Evolutionary conservation across 2,329 filamentous ascomycete genomes (phyloP).

Genomic region (Alternaria solani): DNA sequence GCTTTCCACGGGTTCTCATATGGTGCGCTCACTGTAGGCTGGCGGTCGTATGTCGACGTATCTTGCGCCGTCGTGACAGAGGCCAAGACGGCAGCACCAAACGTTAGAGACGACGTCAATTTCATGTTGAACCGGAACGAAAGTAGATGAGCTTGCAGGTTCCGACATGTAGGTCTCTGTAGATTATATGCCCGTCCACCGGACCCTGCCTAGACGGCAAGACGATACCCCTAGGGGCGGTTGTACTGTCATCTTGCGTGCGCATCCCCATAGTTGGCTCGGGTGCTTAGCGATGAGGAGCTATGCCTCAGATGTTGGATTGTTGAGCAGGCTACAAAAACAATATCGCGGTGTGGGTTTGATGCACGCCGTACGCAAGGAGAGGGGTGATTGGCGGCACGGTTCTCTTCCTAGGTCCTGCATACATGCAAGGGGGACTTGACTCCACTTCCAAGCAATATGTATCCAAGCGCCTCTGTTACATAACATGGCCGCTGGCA

Average conservation of each 20-base stretch:
- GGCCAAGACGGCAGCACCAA: constrained; percentile 11
- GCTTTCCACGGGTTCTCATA: constrained; percentile 21
- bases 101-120: constrained; percentile 5
- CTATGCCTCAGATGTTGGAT: neutral
- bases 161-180: neutral
- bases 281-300: neutral
- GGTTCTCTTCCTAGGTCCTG: neutral
- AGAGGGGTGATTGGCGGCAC: constrained; percentile 7
- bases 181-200: constrained; percentile 7
- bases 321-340: constrained; percentile 1
- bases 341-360: constrained; percentile 1
- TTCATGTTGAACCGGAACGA: constrained; percentile 1
- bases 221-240: neutral
- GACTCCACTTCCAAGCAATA: neutral
- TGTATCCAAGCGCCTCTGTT: neutral
- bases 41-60: constrained; percentile 3
- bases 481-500: neutral
- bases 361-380: neutral
- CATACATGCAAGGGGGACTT: neutral
- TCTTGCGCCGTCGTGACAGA: constrained; percentile 11
- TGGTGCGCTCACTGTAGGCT: constrained; percentile 18
- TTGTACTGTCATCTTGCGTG: constrained; percentile 4
- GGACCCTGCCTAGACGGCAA: neutral
- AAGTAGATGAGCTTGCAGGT: neutral
- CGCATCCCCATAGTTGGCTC: constrained; percentile 3